A percentile compares a stretch with the other conserved stretches of the same genome.
Evolutionary conservation across 805 yeast species (phyloP).

Genomic region (Grigorovia yakushimaensis): DNA sequence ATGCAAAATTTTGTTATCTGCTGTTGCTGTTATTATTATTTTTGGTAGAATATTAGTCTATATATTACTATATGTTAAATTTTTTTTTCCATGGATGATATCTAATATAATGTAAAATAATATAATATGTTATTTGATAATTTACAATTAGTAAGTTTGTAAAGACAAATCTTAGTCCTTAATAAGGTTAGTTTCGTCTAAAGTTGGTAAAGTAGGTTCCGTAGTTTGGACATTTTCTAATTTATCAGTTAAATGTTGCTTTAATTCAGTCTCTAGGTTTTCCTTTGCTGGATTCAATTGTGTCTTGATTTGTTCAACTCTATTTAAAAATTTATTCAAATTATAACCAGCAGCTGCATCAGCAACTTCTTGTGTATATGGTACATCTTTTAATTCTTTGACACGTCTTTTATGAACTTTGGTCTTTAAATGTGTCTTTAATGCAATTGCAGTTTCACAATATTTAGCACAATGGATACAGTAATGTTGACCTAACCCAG

Average conservation of each 20-base stretch:
- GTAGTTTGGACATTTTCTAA: slow-evolving; percentile 23
- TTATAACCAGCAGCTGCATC: slow-evolving; percentile 85
- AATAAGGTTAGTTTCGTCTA: not conserved
- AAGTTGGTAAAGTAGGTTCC: slow-evolving; percentile 26
- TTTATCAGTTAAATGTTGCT: slow-evolving; percentile 19
- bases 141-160: not conserved
- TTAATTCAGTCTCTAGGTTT: slow-evolving; percentile 33
- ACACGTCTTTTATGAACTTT: slow-evolving; percentile 84
- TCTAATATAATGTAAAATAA: no score
- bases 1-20: not conserved
- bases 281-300: slow-evolving; percentile 39
- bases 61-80: not conserved
- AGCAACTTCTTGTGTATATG: slow-evolving; percentile 81
- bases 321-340: slow-evolving; percentile 52
- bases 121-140: not conserved
- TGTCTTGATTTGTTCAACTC: slow-evolving; percentile 52
- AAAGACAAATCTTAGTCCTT: not conserved
- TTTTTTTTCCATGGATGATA: no score
- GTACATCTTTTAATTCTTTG: slow-evolving; percentile 62
- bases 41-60: not conserved
- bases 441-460: slow-evolving; percentile 67
- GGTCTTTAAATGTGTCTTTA: slow-evolving; percentile 60
- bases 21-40: not conserved
- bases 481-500: slow-evolving; percentile 91
- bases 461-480: slow-evolving; percentile 93